These are phyloP conservation scores for Dalechampia spathulata DNA, from an alignment of 441 rosid species.

Conservation along the genomic window DNA sequence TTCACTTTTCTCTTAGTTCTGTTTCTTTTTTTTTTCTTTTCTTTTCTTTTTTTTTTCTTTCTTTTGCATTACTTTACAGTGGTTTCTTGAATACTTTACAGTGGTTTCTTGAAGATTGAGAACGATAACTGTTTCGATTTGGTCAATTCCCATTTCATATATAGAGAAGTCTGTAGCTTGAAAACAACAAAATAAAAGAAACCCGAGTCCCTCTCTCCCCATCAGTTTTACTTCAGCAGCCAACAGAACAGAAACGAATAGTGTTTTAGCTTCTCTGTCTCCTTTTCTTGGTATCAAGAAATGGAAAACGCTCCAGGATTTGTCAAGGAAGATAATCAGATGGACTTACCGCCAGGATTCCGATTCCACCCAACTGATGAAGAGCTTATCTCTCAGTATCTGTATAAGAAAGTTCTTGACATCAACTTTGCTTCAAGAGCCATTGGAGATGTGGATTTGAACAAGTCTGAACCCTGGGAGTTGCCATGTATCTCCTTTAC, in stretches of 20 bases:
- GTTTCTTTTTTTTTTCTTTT: neutral
- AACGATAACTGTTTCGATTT: constrained; percentile 4
- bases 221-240: no score
- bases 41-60: neutral
- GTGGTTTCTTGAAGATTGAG: no score
- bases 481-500: constrained; percentile 53
- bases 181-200: no score
- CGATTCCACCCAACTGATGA: constrained; percentile 94
- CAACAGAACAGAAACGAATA: neutral
- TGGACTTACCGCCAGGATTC: constrained; percentile 90
- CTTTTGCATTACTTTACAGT: constrained; percentile 1
- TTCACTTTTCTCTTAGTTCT: constrained; percentile 10
- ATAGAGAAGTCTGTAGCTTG: neutral
- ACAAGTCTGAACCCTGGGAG: constrained; percentile 98
- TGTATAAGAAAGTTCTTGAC: constrained; percentile 64
- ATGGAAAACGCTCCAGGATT: constrained; percentile 46
- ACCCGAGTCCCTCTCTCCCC: no score
- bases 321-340: constrained; percentile 49
- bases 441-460: constrained; percentile 89
- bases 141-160: constrained; percentile 8
- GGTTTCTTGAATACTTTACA: constrained; percentile 19
- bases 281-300: neutral
- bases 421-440: constrained; percentile 51
- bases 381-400: constrained; percentile 78
- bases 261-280: constrained; percentile 27